Conservation (phyloP, 352 stramenopile genomes). For the Blastocystis hominis region DNA sequence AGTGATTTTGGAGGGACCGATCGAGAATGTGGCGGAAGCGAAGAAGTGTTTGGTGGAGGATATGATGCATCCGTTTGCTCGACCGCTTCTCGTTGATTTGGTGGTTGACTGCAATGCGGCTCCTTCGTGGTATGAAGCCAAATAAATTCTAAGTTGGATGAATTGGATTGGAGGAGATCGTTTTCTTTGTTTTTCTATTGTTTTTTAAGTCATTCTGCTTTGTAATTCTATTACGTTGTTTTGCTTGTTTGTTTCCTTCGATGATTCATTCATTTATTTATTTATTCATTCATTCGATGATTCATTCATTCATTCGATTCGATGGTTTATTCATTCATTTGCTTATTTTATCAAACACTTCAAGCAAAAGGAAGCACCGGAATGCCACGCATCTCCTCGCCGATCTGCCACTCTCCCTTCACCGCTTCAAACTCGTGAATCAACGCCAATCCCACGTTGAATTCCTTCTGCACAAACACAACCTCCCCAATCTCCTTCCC, state of each 20-base stretch:
- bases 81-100: constrained; percentile 74
- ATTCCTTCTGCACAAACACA: neutral
- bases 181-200: too few species aligned
- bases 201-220: too few species aligned
- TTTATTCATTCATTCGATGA: too few species aligned
- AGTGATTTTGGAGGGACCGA: constrained; percentile 92
- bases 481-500: neutral
- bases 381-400: neutral
- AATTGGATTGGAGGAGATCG: neutral
- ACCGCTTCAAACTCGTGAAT: constrained; percentile 5
- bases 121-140: constrained; percentile 97
- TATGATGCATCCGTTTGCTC: constrained; percentile 93
- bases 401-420: neutral
- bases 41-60: constrained; percentile 73
- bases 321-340: too few species aligned
- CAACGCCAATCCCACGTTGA: neutral
- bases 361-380: neutral
- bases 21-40: constrained; percentile 84
- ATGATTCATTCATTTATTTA: too few species aligned
- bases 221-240: too few species aligned
- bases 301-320: too few species aligned
- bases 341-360: neutral
- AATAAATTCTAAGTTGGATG: constrained; percentile 67
- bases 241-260: too few species aligned
- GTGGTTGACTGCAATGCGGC: constrained; percentile 84